These are phyloP conservation scores for Neodidymelliopsis sp. DNA, from an alignment of 2,329 filamentous ascomycete genomes.

Conservation along the genomic window DNA sequence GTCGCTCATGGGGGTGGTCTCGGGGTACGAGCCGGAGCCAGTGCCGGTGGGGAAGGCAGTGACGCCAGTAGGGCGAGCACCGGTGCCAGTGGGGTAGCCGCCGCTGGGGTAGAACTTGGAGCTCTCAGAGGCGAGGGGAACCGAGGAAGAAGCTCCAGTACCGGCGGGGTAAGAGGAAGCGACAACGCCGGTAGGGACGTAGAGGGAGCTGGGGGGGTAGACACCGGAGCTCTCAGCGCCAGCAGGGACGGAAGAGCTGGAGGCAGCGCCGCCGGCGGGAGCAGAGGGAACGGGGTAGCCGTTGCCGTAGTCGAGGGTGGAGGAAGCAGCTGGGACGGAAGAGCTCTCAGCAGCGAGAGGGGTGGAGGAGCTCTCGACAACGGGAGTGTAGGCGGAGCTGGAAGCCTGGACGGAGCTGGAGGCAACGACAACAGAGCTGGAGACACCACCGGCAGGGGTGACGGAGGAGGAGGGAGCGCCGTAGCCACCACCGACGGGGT, in stretches of 20 bases:
- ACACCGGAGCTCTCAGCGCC: constrained; percentile 23
- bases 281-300: constrained; percentile 14
- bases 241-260: constrained; percentile 11
- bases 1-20: constrained; percentile 52
- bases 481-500: constrained; percentile 7
- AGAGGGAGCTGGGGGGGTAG: constrained; percentile 6
- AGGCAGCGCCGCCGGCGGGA: constrained; percentile 15
- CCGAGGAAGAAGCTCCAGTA: constrained; percentile 6
- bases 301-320: constrained; percentile 17
- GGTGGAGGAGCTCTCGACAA: constrained; percentile 17
- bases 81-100: constrained; percentile 34
- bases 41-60: constrained; percentile 14
- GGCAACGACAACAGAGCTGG: constrained; percentile 5
- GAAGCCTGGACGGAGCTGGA: constrained; percentile 9
- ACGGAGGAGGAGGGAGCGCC: constrained; percentile 4
- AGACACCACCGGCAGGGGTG: constrained; percentile 7
- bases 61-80: constrained; percentile 48
- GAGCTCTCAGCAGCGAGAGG: constrained; percentile 14
- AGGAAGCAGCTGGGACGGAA: constrained; percentile 16
- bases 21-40: constrained; percentile 32
- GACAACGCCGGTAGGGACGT: constrained; percentile 12
- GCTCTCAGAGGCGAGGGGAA: constrained; percentile 14
- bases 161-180: constrained; percentile 10
- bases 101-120: constrained; percentile 19
- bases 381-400: constrained; percentile 18